Percentiles rank a stretch among this genome's conserved stretches.
These are phyloP conservation scores for Jackrogersella multiformis DNA, from an alignment of 495 filamentous ascomycete genomes.

Conservation along the genomic window DNA sequence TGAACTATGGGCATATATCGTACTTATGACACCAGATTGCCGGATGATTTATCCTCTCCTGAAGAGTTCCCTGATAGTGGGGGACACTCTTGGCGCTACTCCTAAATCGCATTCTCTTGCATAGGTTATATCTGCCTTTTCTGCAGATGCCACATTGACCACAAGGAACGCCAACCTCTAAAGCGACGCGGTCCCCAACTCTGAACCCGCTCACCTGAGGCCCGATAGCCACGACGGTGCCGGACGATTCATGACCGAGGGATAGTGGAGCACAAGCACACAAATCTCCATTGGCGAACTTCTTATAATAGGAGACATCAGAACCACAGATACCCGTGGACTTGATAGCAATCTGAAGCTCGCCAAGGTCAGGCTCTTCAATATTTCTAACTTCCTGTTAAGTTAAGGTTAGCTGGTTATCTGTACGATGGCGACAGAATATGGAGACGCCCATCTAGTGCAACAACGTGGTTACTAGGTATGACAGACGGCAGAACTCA, in stretches of 20 bases:
- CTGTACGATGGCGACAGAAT: background rate
- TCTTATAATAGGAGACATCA: slow-evolving; percentile 85
- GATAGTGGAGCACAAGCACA: slow-evolving; percentile 75
- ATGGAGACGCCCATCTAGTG: slow-evolving; percentile 30
- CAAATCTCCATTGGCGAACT: slow-evolving; percentile 85
- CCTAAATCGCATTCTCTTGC: slow-evolving; percentile 81
- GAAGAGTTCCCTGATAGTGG: slow-evolving; percentile 90
- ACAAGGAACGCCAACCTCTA: slow-evolving; percentile 88
- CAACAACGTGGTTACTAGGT: slow-evolving; percentile 41
- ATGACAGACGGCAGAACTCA: slow-evolving; percentile 41
- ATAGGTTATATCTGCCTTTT: slow-evolving; percentile 88
- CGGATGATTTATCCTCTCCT: slow-evolving; percentile 88
- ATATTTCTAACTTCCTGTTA: slow-evolving; percentile 58
- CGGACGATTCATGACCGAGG: slow-evolving; percentile 82
- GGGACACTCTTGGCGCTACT: slow-evolving; percentile 84
- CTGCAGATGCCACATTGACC: slow-evolving; percentile 76
- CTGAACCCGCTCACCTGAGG: slow-evolving; percentile 61
- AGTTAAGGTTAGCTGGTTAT: slow-evolving; percentile 14
- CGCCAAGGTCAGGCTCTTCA: slow-evolving; percentile 57
- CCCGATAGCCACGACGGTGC: slow-evolving; percentile 72
- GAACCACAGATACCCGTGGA: slow-evolving; percentile 85
- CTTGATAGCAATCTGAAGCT: slow-evolving; percentile 78
- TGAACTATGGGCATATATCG: slow-evolving; percentile 24
- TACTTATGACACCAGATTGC: slow-evolving; percentile 79
- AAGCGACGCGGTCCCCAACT: slow-evolving; percentile 82